Conservation (phyloP, 1,284 basidiomycete genomes). For the Vanrija sp. region DNA sequence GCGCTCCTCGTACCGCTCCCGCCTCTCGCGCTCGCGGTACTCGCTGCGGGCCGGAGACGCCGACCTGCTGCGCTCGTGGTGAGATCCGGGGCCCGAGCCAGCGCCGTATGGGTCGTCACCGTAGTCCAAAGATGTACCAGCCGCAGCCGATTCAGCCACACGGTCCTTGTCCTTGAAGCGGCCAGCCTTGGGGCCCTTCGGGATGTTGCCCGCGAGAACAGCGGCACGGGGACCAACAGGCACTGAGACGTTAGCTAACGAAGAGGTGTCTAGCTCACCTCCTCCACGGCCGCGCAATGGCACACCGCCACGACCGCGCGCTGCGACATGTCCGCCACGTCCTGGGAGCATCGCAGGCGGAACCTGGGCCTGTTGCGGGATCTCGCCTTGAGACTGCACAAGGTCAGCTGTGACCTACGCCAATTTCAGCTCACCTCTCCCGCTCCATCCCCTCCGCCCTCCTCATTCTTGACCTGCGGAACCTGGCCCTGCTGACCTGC, state of each 20-base stretch:
- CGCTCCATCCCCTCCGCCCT: background rate
- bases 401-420: no score
- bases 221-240: slow-evolving; percentile 39
- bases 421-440: background rate
- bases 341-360: background rate
- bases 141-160: slow-evolving; percentile 28
- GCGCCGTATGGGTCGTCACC: slow-evolving; percentile 15
- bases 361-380: background rate
- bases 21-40: slow-evolving; percentile 9
- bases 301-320: slow-evolving; percentile 19
- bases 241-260: slow-evolving; percentile 11
- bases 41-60: background rate
- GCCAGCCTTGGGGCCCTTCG: slow-evolving; percentile 36
- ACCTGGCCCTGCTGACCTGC: no score
- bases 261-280: slow-evolving; percentile 17
- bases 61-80: slow-evolving; percentile 8
- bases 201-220: slow-evolving; percentile 19
- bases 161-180: slow-evolving; percentile 45
- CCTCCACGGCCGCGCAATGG: slow-evolving; percentile 31
- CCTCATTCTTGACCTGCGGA: background rate
- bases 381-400: background rate
- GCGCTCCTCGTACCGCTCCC: slow-evolving; percentile 5
- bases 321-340: background rate
- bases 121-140: slow-evolving; percentile 31
- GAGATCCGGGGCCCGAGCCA: slow-evolving; percentile 10